These are phyloP conservation scores for Gnetum montanum DNA, from an alignment of 75 land plant genomes.

Conservation along the genomic window DNA sequence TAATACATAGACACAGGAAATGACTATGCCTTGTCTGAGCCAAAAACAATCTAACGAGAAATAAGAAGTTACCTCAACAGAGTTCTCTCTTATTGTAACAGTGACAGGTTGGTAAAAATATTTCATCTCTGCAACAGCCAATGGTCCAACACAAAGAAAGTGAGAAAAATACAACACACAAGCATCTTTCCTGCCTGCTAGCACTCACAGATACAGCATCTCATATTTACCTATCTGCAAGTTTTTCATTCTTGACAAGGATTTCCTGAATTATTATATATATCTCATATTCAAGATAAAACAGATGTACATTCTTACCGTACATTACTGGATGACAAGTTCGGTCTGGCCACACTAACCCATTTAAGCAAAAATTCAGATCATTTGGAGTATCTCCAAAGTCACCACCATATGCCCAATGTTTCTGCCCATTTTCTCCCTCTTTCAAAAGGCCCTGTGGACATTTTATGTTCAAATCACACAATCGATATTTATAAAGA, in stretches of 20 bases:
- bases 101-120: constrained; percentile 84
- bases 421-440: constrained; percentile 46
- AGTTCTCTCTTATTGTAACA: constrained; percentile 22
- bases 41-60: too few relatives aligned
- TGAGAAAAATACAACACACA: neutral
- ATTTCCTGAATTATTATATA: too few relatives aligned
- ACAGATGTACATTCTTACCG: constrained; percentile 32
- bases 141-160: constrained; percentile 1
- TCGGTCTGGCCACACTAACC: constrained; percentile 90
- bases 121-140: constrained; percentile 92
- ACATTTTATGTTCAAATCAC: constrained; percentile 1
- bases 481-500: neutral
- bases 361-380: constrained; percentile 87
- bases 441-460: constrained; percentile 68
- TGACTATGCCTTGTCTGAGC: too few relatives aligned
- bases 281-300: too few relatives aligned
- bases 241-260: too few relatives aligned
- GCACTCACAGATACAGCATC: too few relatives aligned
- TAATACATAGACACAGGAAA: too few relatives aligned
- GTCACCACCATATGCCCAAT: constrained; percentile 99
- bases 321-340: constrained; percentile 88
- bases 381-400: constrained; percentile 97
- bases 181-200: too few relatives aligned
- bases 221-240: neutral
- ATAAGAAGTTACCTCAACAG: constrained; percentile 50